Evolutionary conservation across 2,329 filamentous ascomycete genomes (phyloP).

Genomic region (Apiospora hydei): DNA sequence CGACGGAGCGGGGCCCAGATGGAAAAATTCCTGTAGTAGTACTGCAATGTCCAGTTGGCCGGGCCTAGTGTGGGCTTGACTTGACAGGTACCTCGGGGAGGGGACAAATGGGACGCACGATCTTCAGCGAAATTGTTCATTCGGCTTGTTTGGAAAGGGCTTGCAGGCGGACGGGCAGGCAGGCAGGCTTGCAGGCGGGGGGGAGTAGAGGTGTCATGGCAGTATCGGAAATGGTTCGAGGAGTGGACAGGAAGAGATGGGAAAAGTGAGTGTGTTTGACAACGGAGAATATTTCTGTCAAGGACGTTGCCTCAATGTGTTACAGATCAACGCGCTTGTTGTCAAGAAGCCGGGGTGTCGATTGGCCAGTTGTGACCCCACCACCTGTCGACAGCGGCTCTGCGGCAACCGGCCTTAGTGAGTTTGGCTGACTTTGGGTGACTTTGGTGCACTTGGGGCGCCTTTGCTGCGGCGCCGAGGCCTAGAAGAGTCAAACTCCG

Average conservation of each 20-base stretch:
- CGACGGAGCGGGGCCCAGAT: conserved; percentile 20
- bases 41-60: conserved; percentile 14
- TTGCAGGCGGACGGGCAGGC: not conserved
- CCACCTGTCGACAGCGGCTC: conserved; percentile 7
- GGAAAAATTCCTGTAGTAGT: not conserved
- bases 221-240: conserved; percentile 37
- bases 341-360: conserved; percentile 1
- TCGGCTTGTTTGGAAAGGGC: conserved; percentile 22
- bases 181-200: not conserved
- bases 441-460: not conserved
- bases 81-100: conserved; percentile 12
- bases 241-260: conserved; percentile 44
- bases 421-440: not conserved
- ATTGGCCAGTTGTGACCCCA: conserved; percentile 17
- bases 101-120: not conserved
- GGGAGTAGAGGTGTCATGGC: conserved; percentile 32
- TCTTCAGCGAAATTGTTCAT: conserved; percentile 6
- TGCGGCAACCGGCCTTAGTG: conserved; percentile 11
- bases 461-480: conserved; percentile 7
- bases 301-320: conserved; percentile 47
- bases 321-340: conserved; percentile 41
- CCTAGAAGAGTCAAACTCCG: conserved; percentile 20
- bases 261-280: conserved; percentile 43
- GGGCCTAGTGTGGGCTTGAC: conserved; percentile 17
- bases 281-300: conserved; percentile 44